A percentile compares a stretch with the other conserved stretches of the same genome.
These are phyloP conservation scores for Entomortierella beljakovae DNA, from an alignment of 192 early-diverging fungal genomes.

Conservation along the genomic window DNA sequence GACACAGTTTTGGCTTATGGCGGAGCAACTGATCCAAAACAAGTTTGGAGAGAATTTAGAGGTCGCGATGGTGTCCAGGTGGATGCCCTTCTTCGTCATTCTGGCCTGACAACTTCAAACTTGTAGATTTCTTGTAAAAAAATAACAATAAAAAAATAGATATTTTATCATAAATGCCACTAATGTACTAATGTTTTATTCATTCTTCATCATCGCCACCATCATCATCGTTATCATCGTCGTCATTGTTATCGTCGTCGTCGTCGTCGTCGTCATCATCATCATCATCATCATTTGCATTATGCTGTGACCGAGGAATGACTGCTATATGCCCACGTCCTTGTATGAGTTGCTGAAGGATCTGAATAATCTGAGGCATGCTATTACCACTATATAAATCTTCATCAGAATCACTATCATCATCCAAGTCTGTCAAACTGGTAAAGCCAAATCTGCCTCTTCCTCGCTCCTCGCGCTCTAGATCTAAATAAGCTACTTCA, in stretches of 20 bases:
- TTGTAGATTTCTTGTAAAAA: too few species aligned
- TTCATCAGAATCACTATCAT: slow-evolving; percentile 10
- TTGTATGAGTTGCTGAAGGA: slow-evolving; percentile 16
- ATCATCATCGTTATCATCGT: neutral
- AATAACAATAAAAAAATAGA: neutral
- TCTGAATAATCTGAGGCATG: slow-evolving; percentile 19
- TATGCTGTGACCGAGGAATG: neutral
- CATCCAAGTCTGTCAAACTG: neutral
- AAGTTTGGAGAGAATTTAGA: slow-evolving; percentile 66
- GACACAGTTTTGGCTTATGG: slow-evolving; percentile 69
- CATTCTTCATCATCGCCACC: too few species aligned
- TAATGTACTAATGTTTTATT: too few species aligned
- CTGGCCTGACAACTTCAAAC: slow-evolving; percentile 39
- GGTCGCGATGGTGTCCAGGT: slow-evolving; percentile 63
- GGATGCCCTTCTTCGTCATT: slow-evolving; percentile 65
- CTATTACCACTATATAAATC: slow-evolving; percentile 6
- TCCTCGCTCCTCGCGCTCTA: neutral
- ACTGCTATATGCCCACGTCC: neutral
- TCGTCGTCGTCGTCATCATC: slow-evolving; percentile 12
- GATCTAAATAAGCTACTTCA: slow-evolving; percentile 4
- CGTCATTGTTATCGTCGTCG: neutral
- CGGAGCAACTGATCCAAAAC: slow-evolving; percentile 62
- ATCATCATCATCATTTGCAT: neutral
- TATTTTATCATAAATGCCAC: too few species aligned
- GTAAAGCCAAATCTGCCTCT: neutral